A percentile compares a stretch with the other conserved stretches of the same genome.
These are phyloP conservation scores for Schizosaccharomyces versatilis DNA, from an alignment of 1,139 yeast species.

Conservation along the genomic window DNA sequence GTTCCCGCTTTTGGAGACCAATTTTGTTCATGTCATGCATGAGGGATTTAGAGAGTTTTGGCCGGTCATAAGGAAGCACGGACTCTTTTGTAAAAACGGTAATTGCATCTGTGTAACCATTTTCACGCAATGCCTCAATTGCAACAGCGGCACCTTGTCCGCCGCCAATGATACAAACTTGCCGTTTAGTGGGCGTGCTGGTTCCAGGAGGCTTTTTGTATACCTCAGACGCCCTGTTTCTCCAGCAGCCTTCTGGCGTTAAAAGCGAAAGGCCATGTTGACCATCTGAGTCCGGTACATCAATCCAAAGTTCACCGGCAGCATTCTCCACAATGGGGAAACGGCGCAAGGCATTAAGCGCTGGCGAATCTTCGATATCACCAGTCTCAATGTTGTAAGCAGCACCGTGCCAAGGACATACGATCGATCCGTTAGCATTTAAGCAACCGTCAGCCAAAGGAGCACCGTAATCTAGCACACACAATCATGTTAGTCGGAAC, in stretches of 20 bases:
- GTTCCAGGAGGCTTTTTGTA: background rate
- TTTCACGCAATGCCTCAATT: constrained; percentile 8
- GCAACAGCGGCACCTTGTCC: constrained; percentile 9
- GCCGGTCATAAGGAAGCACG: constrained; percentile 9
- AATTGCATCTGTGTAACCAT: constrained; percentile 7
- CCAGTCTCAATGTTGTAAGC: constrained; percentile 10
- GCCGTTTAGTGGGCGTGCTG: background rate
- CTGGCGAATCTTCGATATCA: constrained; percentile 12
- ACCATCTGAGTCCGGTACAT: constrained; percentile 6
- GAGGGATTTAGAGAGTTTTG: constrained; percentile 11
- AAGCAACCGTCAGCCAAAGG: constrained; percentile 10
- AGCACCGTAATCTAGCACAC: constrained; percentile 10
- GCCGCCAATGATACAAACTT: constrained; percentile 9
- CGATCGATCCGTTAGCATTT: constrained; percentile 8
- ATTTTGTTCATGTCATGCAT: constrained; percentile 8
- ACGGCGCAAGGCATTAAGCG: constrained; percentile 6
- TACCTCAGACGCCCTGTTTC: background rate
- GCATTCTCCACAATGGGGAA: constrained; percentile 5
- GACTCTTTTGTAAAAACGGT: constrained; percentile 9
- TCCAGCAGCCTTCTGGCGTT: constrained; percentile 4
- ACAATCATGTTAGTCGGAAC: constrained; percentile 1
- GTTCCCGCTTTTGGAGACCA: constrained; percentile 7
- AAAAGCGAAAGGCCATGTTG: background rate
- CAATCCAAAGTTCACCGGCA: constrained; percentile 8
- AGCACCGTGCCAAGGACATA: constrained; percentile 12